Base-by-base conservation (phyloP, 352 stramenopile species). In the Globisporangium okanoganense region DNA sequence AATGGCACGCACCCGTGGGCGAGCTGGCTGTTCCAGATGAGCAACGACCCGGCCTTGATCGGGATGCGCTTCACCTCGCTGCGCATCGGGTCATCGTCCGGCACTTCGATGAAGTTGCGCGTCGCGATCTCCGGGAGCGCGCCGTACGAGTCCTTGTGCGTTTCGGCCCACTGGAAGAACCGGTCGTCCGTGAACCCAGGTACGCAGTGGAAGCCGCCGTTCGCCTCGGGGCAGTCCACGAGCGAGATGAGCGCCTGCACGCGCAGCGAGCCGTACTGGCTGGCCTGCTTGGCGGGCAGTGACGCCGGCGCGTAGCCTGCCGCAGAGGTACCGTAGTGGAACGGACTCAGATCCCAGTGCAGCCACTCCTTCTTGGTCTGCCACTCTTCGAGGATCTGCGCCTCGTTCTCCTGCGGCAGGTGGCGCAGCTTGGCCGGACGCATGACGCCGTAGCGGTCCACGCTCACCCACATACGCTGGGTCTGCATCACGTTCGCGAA, bases 361-460 rank as follows among this genome's bases (percentile, higher is more conserved):
- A 82, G 58, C 73, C 73, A 82, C 22, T 82, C 70, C 52, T 78
- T 74, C 61, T 79, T 79, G 54, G 73, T 82, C 64, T 78, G 71
- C 65, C 73, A 76, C 41, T 78, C 62, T 20, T 72, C 56, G 2
- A 65, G 49, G 22, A 78, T 51, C 25, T 62, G 59, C 10, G 66
- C 70, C n/a, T 64, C 70, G 20, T 74, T 76, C 38, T 69, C 69
- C 40, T 60, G 54, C 54, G 41, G 24, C 31, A 69, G 58, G 47
- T 78, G 69, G 13, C 70, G 67, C 50, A 82, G 54, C 35, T 58
- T 52, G 7, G 70, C 64, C 1, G 70, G 73, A 2, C 73, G 65
- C 73, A 82, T 82, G 29, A 82, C 71, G 45, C 71, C 73, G 56
- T 82, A 82, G 18, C 71, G 72, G 55, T 82, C 73, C 35, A 82